Evolutionary conservation across 331 rosid genomes (phyloP).

Genomic region (Prunus yedoensis): DNA sequence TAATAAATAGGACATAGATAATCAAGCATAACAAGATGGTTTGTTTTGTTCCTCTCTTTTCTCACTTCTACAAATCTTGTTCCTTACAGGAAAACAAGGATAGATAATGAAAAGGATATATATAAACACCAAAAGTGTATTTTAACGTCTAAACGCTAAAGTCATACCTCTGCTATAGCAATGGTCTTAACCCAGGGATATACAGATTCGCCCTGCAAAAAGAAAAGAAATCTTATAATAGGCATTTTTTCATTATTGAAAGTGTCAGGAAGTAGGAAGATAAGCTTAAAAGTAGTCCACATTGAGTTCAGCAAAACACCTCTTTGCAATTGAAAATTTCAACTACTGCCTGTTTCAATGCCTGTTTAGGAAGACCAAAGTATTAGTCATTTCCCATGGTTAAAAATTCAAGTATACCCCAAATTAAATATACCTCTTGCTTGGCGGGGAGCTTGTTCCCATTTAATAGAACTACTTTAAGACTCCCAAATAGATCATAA

Average conservation of each 20-base stretch:
- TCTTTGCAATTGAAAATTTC: slow-evolving; percentile 68
- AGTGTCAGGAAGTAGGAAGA: slow-evolving; percentile 8
- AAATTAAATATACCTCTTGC: slow-evolving; percentile 64
- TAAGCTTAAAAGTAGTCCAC: background rate
- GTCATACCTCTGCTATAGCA: slow-evolving; percentile 54
- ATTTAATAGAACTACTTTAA: slow-evolving; percentile 66
- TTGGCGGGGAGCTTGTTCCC: slow-evolving; percentile 49
- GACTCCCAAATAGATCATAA: slow-evolving; percentile 82
- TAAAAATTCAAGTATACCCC: slow-evolving; percentile 1
- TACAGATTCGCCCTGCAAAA: slow-evolving; percentile 51
- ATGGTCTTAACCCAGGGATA: slow-evolving; percentile 68
- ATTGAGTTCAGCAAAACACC: slow-evolving; percentile 43
- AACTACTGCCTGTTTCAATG: slow-evolving; percentile 61
- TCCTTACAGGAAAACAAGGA: background rate
- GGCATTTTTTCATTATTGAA: slow-evolving; percentile 3
- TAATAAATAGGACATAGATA: background rate
- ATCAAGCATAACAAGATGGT: background rate
- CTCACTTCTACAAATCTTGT: background rate
- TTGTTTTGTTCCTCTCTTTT: too few relatives aligned
- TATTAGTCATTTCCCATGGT: slow-evolving; percentile 5
- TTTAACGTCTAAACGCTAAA: slow-evolving; percentile 2
- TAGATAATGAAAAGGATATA: background rate
- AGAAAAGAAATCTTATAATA: slow-evolving; percentile 3
- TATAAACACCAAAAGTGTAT: background rate
- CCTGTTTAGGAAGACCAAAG: slow-evolving; percentile 42